phyloP scores from a whole-genome alignment of 306 rosid genomes.

The Chamaecrista fasciculata region DNA sequence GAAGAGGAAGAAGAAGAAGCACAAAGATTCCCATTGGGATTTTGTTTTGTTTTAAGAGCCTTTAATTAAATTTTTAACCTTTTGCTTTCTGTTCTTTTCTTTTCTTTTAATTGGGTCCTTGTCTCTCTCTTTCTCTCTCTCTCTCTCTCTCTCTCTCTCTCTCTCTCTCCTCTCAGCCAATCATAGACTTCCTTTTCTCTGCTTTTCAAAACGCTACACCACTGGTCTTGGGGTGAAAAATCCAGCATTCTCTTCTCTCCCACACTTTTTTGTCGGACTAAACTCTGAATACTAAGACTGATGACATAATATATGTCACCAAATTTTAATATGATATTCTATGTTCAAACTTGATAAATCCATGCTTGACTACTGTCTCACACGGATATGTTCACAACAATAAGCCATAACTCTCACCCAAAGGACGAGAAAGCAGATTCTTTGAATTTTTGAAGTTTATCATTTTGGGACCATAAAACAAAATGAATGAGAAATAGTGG shows the following conservation, averaged over 20 bases:
- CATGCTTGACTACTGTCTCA: no score
- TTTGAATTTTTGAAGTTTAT: no score
- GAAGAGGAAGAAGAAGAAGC: conserved; percentile 36
- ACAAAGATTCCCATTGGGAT: conserved; percentile 72
- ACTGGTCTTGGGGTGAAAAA: conserved; percentile 39
- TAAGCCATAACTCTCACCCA: no score
- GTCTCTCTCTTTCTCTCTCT: conserved; percentile 40
- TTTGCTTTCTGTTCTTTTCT: conserved; percentile 59
- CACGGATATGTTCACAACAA: no score
- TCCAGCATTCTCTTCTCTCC: conserved; percentile 19
- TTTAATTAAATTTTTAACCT: conserved; percentile 40
- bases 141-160: conserved; percentile 44
- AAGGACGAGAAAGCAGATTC: no score
- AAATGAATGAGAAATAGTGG: no score
- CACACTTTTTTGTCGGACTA: no score
- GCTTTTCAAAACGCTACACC: conserved; percentile 46
- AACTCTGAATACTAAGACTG: no score
- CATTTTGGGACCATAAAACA: no score
- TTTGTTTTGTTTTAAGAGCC: conserved; percentile 31
- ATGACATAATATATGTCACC: no score
- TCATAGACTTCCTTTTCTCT: conserved; percentile 38
- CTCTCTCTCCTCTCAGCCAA: conserved; percentile 41
- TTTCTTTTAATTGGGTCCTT: conserved; percentile 50
- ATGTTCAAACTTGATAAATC: no score
- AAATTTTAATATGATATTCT: no score